phyloP scores from a whole-genome alignment of 2,329 filamentous ascomycete species.

The Ascomycota sp. region DNA sequence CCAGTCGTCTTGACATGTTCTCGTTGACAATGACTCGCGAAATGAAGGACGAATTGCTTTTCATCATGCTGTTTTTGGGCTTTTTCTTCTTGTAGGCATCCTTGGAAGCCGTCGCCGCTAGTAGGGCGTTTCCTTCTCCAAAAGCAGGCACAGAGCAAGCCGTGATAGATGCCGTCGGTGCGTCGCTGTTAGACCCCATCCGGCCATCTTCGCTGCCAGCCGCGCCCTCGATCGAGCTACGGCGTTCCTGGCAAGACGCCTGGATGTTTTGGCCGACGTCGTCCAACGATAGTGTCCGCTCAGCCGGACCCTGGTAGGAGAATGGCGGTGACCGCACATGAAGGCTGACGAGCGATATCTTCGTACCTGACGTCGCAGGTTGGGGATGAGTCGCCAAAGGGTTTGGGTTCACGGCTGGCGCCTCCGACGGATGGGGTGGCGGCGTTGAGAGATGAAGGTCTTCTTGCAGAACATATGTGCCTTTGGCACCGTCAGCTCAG shows the following conservation, averaged over 20 bases:
- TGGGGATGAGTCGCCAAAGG: conserved; percentile 70
- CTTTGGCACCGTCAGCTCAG: conserved; percentile 21
- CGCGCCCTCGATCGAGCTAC: conserved; percentile 38
- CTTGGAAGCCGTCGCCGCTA: conserved; percentile 42
- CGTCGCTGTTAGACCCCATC: conserved; percentile 32
- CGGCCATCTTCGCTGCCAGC: conserved; percentile 35
- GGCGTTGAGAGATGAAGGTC: conserved; percentile 84
- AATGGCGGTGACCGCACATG: conserved; percentile 38
- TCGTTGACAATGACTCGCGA: conserved; percentile 92
- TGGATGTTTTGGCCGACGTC: conserved; percentile 29
- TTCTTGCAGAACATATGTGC: conserved; percentile 78
- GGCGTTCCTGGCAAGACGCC: conserved; percentile 39
- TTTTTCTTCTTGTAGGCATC: conserved; percentile 69
- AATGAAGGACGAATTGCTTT: conserved; percentile 96
- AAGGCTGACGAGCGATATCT: conserved; percentile 56
- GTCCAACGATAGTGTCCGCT: conserved; percentile 25
- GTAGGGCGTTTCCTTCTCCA: conserved; percentile 64
- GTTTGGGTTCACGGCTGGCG: conserved; percentile 70
- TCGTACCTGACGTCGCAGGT: conserved; percentile 70
- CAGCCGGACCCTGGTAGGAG: conserved; percentile 32
- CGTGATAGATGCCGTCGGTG: conserved; percentile 17
- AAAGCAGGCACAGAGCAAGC: conserved; percentile 44
- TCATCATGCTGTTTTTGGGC: conserved; percentile 94
- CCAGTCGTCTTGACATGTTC: conserved; percentile 52
- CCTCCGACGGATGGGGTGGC: conserved; percentile 86